Evolutionary conservation across 75 land plant genomes (phyloP).

Genomic region (Selaginella moellendorffii): DNA sequence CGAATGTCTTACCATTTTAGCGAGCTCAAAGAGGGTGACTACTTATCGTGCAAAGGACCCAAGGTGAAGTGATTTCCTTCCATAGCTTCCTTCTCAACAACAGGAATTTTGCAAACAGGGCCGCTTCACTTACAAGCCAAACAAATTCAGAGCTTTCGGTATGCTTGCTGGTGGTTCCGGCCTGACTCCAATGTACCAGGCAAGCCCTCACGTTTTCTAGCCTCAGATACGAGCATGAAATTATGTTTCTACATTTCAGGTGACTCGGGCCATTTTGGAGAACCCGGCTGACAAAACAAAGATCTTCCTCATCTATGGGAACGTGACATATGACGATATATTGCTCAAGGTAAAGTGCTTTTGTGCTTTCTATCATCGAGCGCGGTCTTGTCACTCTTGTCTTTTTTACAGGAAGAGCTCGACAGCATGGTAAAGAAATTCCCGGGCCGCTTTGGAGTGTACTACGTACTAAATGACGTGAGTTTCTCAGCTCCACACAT

Average conservation of each 20-base stretch:
- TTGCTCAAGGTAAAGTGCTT: not conserved
- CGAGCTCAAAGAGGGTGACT: slow-evolving; percentile 54
- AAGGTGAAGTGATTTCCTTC: slow-evolving; percentile 26
- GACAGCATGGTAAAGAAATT: slow-evolving; percentile 40
- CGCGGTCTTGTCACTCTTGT: not conserved
- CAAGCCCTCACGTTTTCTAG: slow-evolving; percentile 15
- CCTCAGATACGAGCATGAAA: not conserved
- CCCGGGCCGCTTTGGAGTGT: slow-evolving; percentile 53
- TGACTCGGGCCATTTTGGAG: slow-evolving; percentile 5
- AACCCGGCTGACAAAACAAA: not conserved
- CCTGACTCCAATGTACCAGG: slow-evolving; percentile 87
- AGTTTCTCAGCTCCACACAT: not conserved
- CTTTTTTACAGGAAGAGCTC: slow-evolving; percentile 53
- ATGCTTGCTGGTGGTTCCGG: slow-evolving; percentile 92
- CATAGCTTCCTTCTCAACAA: not conserved
- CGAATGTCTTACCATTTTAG: slow-evolving; percentile 69
- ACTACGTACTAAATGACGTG: slow-evolving; percentile 82
- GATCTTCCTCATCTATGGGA: not conserved
- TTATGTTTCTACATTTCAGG: not conserved
- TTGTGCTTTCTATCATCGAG: not conserved
- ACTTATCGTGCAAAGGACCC: slow-evolving; percentile 55
- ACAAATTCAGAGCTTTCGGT: slow-evolving; percentile 71
- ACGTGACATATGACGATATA: slow-evolving; percentile 5
- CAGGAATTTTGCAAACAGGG: slow-evolving; percentile 29
- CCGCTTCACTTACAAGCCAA: slow-evolving; percentile 58